Conservation (phyloP, 2,329 filamentous ascomycete genomes). For the Aspergillus candidus region DNA sequence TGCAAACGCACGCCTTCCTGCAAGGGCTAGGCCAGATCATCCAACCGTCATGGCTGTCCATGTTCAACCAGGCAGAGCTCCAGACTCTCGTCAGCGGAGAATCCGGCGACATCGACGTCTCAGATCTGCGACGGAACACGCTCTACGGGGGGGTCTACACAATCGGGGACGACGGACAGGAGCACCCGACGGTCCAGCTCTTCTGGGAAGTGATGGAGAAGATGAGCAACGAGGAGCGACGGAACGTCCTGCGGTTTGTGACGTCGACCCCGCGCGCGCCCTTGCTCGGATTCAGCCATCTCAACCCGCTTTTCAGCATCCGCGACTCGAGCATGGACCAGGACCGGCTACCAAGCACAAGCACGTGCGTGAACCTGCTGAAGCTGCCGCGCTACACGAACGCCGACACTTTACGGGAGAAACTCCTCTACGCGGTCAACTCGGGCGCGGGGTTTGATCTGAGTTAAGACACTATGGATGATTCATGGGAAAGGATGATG, state of each 20-base stretch:
- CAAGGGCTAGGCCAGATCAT: conserved; percentile 82
- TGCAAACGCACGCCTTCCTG: conserved; percentile 84
- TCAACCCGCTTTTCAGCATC: conserved; percentile 84
- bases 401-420: conserved; percentile 62
- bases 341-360: conserved; percentile 78
- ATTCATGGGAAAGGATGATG: neutral
- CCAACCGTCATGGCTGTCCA: conserved; percentile 84
- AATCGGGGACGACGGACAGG: conserved; percentile 79
- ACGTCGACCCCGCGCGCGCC: conserved; percentile 89
- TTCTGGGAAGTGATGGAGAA: conserved; percentile 87
- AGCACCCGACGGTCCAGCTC: conserved; percentile 76
- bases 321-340: conserved; percentile 74
- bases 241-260: conserved; percentile 90
- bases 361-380: conserved; percentile 90
- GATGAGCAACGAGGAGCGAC: conserved; percentile 68
- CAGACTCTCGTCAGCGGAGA: conserved; percentile 91
- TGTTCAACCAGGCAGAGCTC: conserved; percentile 96
- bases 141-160: conserved; percentile 80
- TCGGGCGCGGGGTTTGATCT: conserved; percentile 90
- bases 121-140: conserved; percentile 78
- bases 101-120: conserved; percentile 75
- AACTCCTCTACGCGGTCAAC: conserved; percentile 82
- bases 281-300: conserved; percentile 76
- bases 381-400: conserved; percentile 80
- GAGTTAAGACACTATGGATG: conserved; percentile 20